Base-by-base conservation (phyloP, 495 filamentous ascomycete genomes). In the Apodospora peruviana region DNA sequence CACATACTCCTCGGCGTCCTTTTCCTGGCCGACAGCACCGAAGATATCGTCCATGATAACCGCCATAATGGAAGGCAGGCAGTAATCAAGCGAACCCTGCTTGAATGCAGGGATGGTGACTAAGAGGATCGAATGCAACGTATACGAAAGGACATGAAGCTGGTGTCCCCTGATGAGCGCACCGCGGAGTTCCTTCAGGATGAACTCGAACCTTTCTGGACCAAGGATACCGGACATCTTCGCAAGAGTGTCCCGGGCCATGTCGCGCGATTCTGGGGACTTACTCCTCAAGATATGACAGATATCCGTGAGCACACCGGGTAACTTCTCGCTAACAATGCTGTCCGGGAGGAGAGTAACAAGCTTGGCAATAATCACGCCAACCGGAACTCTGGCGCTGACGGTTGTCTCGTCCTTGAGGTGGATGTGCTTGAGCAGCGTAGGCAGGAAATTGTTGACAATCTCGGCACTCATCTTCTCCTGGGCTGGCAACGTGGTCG, bases 11-110 rank as follows among this genome's bases (percentile, higher is more conserved):
- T 91, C 90, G 0, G 91, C 90, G 56, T 99, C 93, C 62, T 99
- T 99, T 59, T 99, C 93, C 69, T 93, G 84, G 12, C 93, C 93
- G n/a, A 85, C 83, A n/a, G 80, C 82, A 16, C 93, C 93, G 62
- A 99, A 99, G 11, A 90, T 94, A 61, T 97, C 94, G 56, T 99
- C 93, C 88, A 97, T 94, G 43, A 96, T 85, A 36, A 99, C 78
- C 3, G 81, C 74, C 37, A 89, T 80, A 35, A 97, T 81, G 16
- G 88, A 75, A 3, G 71, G 65, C 25, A 96, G 69, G 62, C 91
- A 97, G 57, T 96, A 91, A 55, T 99, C 90, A 36, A 97, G 69
- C 50, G 88, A 88, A 16, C 93, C 93, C 10, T 88, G 84, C 25
- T 80, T 72, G 61, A 89, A 89, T 1, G 77, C 70, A n/a, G 87